Base-by-base conservation (phyloP, 1,284 basidiomycete species). In the Naganishia liquefaciens region DNA sequence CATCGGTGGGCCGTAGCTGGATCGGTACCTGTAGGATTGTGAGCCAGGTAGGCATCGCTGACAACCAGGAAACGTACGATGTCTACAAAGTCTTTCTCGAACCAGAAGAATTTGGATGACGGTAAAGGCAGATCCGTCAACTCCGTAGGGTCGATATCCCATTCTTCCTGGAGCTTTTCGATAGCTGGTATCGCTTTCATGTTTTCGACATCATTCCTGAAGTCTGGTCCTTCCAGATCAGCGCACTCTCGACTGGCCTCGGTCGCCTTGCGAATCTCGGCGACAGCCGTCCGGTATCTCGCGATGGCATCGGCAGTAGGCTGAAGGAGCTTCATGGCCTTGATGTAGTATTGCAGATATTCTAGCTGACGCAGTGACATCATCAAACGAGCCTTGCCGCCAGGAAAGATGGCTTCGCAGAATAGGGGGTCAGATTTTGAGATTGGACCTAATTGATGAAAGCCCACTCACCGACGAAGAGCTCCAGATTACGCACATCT, bases 281-380 rank as follows among this genome's bases (percentile, higher is more conserved):
- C 33, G 15, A 60, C 21, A 5, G 43, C 46, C 6, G 19, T 15
- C 3, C 51, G 51, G 13, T 53, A 53, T 19, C 51, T 30, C 28
- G 37, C 28, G 51, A 53, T 53, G 30, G 51, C 51, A 11, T 50
- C 27, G 17, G 57, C 30, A 1, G 5, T n/a, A 17, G 40, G 74
- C 64, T 85, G 81, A 0, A 88, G 89, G 60, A 92, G 81, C 53
- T 83, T 79, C 82, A 87, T 86, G 0, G 86, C 84, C 72, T 89
- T 84, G 51, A 93, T 83, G 85, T 88, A 93, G 76, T 93, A 91
- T 61, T 89, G 84, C 19, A 89, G 75, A 75, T 92, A 94, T 75
- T 92, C 88, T 66, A 93, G 81, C 78, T 94, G 92, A 7, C 84
- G 84, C 13, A 88, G 88, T 9, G 88, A 88, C 73, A 91, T 89